Percentiles rank a stretch among this genome's conserved stretches.
Evolutionary conservation across 78 protist species (phyloP).

Genomic region (Guillardia theta): DNA sequence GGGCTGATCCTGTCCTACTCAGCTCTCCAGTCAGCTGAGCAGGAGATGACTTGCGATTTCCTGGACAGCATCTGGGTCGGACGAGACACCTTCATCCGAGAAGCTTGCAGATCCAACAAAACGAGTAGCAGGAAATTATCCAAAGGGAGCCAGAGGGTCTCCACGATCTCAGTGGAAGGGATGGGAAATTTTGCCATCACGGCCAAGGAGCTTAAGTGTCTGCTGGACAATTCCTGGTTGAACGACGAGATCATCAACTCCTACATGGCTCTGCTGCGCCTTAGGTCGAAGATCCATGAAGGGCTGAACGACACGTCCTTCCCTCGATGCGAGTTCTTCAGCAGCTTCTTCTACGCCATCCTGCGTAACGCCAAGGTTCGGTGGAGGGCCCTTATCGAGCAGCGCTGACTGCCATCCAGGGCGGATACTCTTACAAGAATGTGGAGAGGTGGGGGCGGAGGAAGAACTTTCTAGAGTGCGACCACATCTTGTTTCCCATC

Average conservation of each 20-base stretch:
- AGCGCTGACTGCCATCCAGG: not conserved
- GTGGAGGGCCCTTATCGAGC: not conserved
- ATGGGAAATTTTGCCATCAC: not conserved
- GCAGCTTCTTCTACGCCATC: not conserved
- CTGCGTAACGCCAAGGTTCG: not conserved
- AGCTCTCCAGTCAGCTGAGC: not conserved
- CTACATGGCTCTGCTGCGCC: not conserved
- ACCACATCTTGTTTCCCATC: not conserved
- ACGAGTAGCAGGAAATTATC: not conserved
- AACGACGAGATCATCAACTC: not conserved
- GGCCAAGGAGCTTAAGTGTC: not conserved
- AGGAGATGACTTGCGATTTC: not conserved
- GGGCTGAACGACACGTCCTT: not conserved
- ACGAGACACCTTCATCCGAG: not conserved
- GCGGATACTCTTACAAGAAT: not conserved
- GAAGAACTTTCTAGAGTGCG: not conserved
- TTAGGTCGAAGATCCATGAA: not conserved
- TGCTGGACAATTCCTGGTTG: not conserved
- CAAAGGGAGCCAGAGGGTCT: not conserved
- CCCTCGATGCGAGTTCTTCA: not conserved
- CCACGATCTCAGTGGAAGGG: not conserved
- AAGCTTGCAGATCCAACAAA: not conserved
- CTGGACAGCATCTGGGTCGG: not conserved
- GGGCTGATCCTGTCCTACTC: not conserved
- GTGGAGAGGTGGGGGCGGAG: not conserved